Base-by-base conservation (phyloP, 2,329 filamentous ascomycete species). In the Stagonosporopsis rhizophila region DNA sequence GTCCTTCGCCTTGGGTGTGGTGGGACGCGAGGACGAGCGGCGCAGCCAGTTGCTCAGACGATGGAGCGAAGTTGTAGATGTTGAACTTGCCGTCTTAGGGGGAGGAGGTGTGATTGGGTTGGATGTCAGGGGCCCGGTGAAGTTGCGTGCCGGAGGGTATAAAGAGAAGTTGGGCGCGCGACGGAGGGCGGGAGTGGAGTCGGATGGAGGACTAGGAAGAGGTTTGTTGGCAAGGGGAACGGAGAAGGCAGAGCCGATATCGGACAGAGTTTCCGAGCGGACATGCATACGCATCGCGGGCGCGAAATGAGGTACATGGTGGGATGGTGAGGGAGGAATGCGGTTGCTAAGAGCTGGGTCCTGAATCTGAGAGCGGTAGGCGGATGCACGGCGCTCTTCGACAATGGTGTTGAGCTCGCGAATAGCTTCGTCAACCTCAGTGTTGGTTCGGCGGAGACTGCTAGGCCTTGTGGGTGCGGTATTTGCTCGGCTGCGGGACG, bases 361-460 rank as follows among this genome's bases (percentile, higher is more conserved):
- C n/a, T 69, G 65, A 20, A 65, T 67, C 22, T 67, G 62, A 0
- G 69, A 69, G 27, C 71, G 66, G 55, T 72, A 73, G 8, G 72
- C 70, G 44, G 76, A 77, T 25, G 74, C 75, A n/a, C 78, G 69
- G 15, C 75, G 75, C 61, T 81, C 78, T 62, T 81, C 78, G 44
- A 81, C 75, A 47, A 81, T 81, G 20, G 77, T 80, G 66, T 82
- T 81, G 52, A 81, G 74, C 63, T 81, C 79, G 3, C 78, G 72
- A 48, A 81, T 78, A 14, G 78, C 80, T 32, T 76, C 74, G 30
- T 82, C 80, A 8, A 81, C 68, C 42, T 78, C 77, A 19, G 67
- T 70, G 37, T 64, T 75, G 38, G 62, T 65, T 55, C 75, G 73
- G 12, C 77, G 75, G 6, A 78, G 63, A 22, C 75, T 76, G 9